These are phyloP conservation scores for Colletotrichum sp. DNA, from an alignment of 2,329 filamentous ascomycete species.

Conservation along the genomic window DNA sequence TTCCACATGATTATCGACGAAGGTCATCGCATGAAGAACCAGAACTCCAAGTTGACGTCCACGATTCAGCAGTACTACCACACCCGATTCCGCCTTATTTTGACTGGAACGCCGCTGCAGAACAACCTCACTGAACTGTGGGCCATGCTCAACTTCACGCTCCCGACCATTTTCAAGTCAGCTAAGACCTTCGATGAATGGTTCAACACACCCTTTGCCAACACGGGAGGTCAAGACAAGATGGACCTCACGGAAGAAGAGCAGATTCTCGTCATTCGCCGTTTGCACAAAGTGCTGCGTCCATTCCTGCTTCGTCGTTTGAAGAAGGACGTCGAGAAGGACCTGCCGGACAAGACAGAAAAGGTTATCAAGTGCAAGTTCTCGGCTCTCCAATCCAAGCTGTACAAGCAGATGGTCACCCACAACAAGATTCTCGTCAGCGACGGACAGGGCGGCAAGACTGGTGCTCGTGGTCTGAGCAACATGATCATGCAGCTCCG, in stretches of 20 bases:
- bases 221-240: conserved; percentile 96
- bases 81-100: conserved; percentile 92
- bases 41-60: conserved; percentile 91
- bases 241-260: conserved; percentile 99
- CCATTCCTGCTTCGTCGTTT: conserved; percentile 97
- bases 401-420: conserved; percentile 97
- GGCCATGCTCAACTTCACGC: conserved; percentile 97
- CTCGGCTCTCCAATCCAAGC: conserved; percentile 87
- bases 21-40: conserved; percentile 99
- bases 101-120: conserved; percentile 95
- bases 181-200: conserved; percentile 99
- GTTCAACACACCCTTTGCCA: conserved; percentile 99
- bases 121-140: conserved; percentile 97
- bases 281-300: conserved; percentile 95
- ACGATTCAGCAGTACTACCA: conserved; percentile 95
- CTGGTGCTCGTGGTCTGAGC: conserved; percentile 89
- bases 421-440: conserved; percentile 95
- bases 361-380: conserved; percentile 99
- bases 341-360: conserved; percentile 97
- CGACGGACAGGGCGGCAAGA: conserved; percentile 95
- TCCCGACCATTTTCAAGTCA: conserved; percentile 99
- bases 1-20: conserved; percentile 99
- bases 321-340: conserved; percentile 99
- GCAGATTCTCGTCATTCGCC: conserved; percentile 95
- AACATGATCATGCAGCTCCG: conserved; percentile 99